Evolutionary conservation across 176 grass and related monocot species (phyloP), one percentile per base, ranked within the genome.

Genomic region (Phyllostachys edulis): DNA sequence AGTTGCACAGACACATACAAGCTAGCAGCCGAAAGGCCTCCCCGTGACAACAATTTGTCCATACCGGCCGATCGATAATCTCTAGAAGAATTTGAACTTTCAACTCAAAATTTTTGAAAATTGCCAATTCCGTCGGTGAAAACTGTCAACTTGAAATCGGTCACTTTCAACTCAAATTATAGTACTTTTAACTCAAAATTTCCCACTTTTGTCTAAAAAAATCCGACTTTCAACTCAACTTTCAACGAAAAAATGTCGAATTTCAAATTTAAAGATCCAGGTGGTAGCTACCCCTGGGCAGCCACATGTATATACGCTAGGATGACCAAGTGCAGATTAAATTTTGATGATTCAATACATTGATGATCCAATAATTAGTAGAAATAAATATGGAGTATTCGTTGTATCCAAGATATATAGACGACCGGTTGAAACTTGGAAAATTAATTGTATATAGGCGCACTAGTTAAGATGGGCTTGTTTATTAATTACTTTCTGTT

Each of bases 391-490:
- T 5, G 4, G 59, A 26, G 59, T 61, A 27, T 10, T 59, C 10
- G 10, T 23, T 57, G 51, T 54, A 18, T 54, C 10, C 34, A 46
- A 50, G 41, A 24, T 55, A 15, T 79, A 47, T 42, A 27, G 63
- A 49, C 29, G 76, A 5, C 16, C 60, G 76, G 45, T 79, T 65
- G 76, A 17, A 79, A 65, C 24, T 79, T 79, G 55, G 42, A 63
- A 71, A 63, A 32, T 6, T 8, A 79, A 24, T 60, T 60, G 0
- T 5, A 26, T 26, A 52, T 67, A 27, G 20, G 42, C 16, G 21
- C 55, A 23, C 44, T 9, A 64, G 14, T 5, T 16, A 73, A 51
- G 34, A 63, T 60, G 7, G 2, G 6, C 9, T 8, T 47, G 40
- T 45, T 42, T 46, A 16, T 47, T 51, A 21, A 4, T 57, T 39